Conservation (phyloP, 2,329 filamentous ascomycete species). For the Thielaviopsis musarum region DNA sequence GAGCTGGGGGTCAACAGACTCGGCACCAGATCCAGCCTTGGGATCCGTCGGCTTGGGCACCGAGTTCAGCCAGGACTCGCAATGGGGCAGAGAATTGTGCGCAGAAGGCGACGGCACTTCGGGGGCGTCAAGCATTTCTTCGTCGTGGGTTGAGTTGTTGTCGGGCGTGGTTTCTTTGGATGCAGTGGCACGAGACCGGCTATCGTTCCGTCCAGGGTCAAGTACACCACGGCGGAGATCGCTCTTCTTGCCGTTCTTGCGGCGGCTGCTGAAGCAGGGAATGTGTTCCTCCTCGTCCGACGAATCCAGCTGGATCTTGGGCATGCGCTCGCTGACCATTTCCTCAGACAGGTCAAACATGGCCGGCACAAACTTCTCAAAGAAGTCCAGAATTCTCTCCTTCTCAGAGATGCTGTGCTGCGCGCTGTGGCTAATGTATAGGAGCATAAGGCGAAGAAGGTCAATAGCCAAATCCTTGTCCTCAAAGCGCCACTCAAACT, state of each 20-base stretch:
- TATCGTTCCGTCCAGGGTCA: slow-evolving; percentile 57
- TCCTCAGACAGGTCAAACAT: slow-evolving; percentile 66
- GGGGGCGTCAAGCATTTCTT: slow-evolving; percentile 49
- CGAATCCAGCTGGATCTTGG: slow-evolving; percentile 51
- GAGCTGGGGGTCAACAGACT: slow-evolving; percentile 43
- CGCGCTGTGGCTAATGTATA: slow-evolving; percentile 50
- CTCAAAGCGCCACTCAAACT: slow-evolving; percentile 59
- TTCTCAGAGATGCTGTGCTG: slow-evolving; percentile 58
- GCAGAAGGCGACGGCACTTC: slow-evolving; percentile 45
- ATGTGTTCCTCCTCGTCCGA: slow-evolving; percentile 60
- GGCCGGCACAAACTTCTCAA: slow-evolving; percentile 56
- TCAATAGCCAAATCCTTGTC: slow-evolving; percentile 53
- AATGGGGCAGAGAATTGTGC: slow-evolving; percentile 28
- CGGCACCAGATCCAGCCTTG: slow-evolving; percentile 22
- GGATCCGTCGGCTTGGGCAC: slow-evolving; percentile 39
- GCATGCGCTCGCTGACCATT: slow-evolving; percentile 47
- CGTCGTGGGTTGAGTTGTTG: slow-evolving; percentile 57
- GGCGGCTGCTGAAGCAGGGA: slow-evolving; percentile 46
- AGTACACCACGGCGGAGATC: slow-evolving; percentile 75
- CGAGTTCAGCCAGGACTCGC: slow-evolving; percentile 45
- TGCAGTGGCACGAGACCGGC: slow-evolving; percentile 49
- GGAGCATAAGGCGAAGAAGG: slow-evolving; percentile 43
- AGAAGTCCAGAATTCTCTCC: slow-evolving; percentile 56
- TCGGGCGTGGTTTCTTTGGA: slow-evolving; percentile 87
- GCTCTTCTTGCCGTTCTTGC: slow-evolving; percentile 59